phyloP scores from a whole-genome alignment of 768 basidiomycete genomes.

The Agrocybe pediades region DNA sequence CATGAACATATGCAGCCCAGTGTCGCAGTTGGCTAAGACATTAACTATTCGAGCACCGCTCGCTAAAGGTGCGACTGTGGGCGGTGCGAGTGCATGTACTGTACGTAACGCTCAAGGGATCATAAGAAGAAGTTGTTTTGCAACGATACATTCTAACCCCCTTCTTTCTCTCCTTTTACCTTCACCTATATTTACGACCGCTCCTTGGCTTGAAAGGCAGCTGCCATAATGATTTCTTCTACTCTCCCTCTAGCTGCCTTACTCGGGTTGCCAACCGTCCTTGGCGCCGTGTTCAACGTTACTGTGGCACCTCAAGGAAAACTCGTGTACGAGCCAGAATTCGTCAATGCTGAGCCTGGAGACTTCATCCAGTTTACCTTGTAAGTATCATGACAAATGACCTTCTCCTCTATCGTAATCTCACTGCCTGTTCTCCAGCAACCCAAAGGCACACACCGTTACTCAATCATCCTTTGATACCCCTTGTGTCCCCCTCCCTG shows the following conservation, averaged over 20 bases:
- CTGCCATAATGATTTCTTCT: slow-evolving; percentile 6
- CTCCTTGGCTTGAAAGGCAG: background rate
- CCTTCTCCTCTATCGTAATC: background rate
- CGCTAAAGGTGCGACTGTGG: too few species aligned
- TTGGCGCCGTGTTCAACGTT: slow-evolving; percentile 32
- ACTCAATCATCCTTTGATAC: slow-evolving; percentile 49
- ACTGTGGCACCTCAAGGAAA: slow-evolving; percentile 35
- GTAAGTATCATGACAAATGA: slow-evolving; percentile 30
- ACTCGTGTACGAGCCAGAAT: slow-evolving; percentile 34
- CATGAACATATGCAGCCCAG: too few species aligned
- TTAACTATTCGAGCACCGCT: too few species aligned
- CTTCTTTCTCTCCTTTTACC: background rate
- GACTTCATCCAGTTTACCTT: slow-evolving; percentile 52
- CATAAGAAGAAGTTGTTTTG: too few species aligned
- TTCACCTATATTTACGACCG: background rate
- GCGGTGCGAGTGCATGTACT: too few species aligned
- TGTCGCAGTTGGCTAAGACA: too few species aligned
- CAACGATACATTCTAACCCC: background rate
- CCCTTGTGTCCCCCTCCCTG: slow-evolving; percentile 28
- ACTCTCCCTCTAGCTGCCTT: slow-evolving; percentile 19
- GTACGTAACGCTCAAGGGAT: too few species aligned
- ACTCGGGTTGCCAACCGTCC: slow-evolving; percentile 27
- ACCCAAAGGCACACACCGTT: slow-evolving; percentile 51
- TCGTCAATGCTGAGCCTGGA: slow-evolving; percentile 40
- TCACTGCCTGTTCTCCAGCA: slow-evolving; percentile 24